Conservation (phyloP, 2,329 filamentous ascomycete species). For the Decorospora gaudefroyi region DNA sequence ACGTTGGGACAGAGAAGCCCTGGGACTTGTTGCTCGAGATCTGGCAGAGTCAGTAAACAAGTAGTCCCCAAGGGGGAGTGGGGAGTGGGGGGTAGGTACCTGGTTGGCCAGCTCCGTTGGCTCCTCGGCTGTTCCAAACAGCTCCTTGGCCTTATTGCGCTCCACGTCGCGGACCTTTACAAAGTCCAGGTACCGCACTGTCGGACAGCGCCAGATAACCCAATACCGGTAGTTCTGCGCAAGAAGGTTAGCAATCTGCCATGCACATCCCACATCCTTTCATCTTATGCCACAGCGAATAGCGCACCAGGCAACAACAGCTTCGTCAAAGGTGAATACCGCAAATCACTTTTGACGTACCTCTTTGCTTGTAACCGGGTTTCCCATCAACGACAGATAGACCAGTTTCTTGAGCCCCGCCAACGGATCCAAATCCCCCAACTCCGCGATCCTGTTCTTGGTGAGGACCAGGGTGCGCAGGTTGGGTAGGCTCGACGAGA, state of each 20-base stretch:
- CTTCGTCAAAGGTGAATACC: slow-evolving; percentile 4
- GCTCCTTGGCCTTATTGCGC: slow-evolving; percentile 71
- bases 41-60: slow-evolving; percentile 45
- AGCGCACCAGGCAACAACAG: not conserved
- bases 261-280: not conserved
- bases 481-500: slow-evolving; percentile 78
- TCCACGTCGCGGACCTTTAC: slow-evolving; percentile 88
- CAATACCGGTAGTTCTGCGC: slow-evolving; percentile 85
- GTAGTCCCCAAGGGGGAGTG: not conserved
- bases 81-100: slow-evolving; percentile 1
- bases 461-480: slow-evolving; percentile 81
- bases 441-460: slow-evolving; percentile 78
- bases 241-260: slow-evolving; percentile 15
- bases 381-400: slow-evolving; percentile 80
- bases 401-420: slow-evolving; percentile 70
- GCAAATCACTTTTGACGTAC: slow-evolving; percentile 53
- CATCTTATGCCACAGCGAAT: not conserved
- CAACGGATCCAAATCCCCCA: slow-evolving; percentile 86
- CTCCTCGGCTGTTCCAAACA: slow-evolving; percentile 79
- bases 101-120: slow-evolving; percentile 74
- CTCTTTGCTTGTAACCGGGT: slow-evolving; percentile 91
- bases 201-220: slow-evolving; percentile 84
- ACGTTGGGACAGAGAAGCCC: slow-evolving; percentile 65
- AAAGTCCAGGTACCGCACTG: slow-evolving; percentile 89
- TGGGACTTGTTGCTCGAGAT: slow-evolving; percentile 85